Conservation (phyloP, 75 land plant genomes). For the Selaginella tamariscina region DNA sequence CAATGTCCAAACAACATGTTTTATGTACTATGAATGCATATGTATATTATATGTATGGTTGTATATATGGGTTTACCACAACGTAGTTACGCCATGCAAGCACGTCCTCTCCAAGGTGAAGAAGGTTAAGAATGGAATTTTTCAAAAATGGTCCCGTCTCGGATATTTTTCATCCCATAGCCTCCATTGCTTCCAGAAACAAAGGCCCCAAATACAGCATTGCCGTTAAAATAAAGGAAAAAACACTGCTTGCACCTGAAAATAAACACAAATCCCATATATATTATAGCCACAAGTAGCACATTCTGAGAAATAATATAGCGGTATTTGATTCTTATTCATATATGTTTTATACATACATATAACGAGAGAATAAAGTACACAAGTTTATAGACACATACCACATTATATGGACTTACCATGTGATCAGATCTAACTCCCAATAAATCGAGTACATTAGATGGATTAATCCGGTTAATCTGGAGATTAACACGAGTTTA, state of each 20-base stretch:
- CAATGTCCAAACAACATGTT: too few species aligned
- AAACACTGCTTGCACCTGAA: slow-evolving; percentile 66
- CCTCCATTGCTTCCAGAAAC: slow-evolving; percentile 26
- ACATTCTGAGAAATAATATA: too few species aligned
- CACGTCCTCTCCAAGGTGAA: slow-evolving; percentile 24
- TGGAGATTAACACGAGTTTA: too few species aligned
- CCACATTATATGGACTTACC: not conserved
- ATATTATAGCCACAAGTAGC: too few species aligned
- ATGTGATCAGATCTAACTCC: not conserved
- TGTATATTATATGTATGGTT: too few species aligned
- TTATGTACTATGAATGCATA: too few species aligned
- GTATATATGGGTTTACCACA: too few species aligned
- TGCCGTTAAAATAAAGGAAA: slow-evolving; percentile 72
- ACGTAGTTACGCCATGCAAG: slow-evolving; percentile 72
- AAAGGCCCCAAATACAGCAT: slow-evolving; percentile 72
- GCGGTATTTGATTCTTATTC: too few species aligned
- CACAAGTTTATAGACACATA: not conserved
- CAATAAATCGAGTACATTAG: not conserved
- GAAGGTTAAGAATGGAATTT: not conserved
- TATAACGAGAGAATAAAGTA: not conserved
- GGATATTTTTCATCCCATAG: slow-evolving; percentile 21
- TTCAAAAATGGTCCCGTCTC: not conserved
- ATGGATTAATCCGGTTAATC: too few species aligned
- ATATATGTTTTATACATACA: too few species aligned
- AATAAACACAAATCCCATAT: too few species aligned